Evolutionary conservation across 768 basidiomycete genomes (phyloP), one percentile per base, ranked within the genome.

Genomic region (Boletus coccyginus): DNA sequence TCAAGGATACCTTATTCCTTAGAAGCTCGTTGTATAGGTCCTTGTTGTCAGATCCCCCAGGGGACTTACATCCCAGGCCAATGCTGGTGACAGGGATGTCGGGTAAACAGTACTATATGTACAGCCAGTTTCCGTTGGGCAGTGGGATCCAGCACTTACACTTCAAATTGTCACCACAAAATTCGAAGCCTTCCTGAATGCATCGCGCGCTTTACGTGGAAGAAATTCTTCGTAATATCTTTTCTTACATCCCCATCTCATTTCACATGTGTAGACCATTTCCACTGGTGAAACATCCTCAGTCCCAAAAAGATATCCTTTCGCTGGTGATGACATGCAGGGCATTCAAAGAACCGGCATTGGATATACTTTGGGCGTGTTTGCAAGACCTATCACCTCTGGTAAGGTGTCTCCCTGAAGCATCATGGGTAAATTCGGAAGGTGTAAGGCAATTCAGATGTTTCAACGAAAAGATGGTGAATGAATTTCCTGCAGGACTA

Each of bases 181-280:
- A 21, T 21, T 2, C 2, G 21, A 21, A 21, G 21, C 21, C 21
- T 21, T 21, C 21, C 21, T 21, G 21, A 8, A 57, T 57, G 58
- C 56, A 59, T 33, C 56, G 9, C n/a, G 43, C 45, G 24, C 50
- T 62, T n/a, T 7, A 19, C 14, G 29, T 62, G 19, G 42, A 58
- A 3, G 62, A 63, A 19, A 59, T 62, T 10, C 41, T 62, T 13
- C 27, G 50, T 42, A 17, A 48, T 11, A 59, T 62, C 35, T 62
- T 63, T 29, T 2, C 1, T 29, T 11, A 24, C 8, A 5, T 14
- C 42, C 21, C 21, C 21, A 21, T 21, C 21, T 21, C 2, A 21
- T 21, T 21, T 21, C 21, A 21, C 21, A 21, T 2, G 21, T 21
- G 21, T 21, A 2, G 21, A 21, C 21, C 21, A 21, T 21, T 21